Evolutionary conservation across 176 grass and related monocot species (phyloP).

Genomic region (Echinochloa phyllopogon): DNA sequence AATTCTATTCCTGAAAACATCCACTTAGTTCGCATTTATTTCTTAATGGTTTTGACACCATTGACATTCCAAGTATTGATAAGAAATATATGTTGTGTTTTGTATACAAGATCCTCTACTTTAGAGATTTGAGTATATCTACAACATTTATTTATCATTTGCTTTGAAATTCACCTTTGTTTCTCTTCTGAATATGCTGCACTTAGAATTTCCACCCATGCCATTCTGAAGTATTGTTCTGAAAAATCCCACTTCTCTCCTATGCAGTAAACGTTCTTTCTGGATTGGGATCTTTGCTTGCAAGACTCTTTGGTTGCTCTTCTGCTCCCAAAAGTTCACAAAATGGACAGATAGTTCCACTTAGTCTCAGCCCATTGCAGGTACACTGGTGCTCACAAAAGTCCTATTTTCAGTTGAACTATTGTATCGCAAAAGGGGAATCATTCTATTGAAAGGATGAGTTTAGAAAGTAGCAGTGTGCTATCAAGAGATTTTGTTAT

Average conservation of each 20-base stretch:
- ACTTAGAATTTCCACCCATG: neutral
- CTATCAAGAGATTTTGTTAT: neutral
- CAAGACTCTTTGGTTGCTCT: conserved; percentile 52
- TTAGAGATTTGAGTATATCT: neutral
- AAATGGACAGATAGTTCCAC: conserved; percentile 36
- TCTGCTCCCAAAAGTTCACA: conserved; percentile 40
- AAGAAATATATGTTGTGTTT: neutral
- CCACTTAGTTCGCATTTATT: neutral
- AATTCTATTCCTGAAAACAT: conserved; percentile 8
- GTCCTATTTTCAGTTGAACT: conserved; percentile 3
- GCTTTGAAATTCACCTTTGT: neutral
- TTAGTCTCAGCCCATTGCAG: conserved; percentile 66
- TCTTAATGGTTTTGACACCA: neutral
- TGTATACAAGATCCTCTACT: neutral
- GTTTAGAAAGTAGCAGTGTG: neutral
- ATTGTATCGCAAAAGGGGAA: neutral
- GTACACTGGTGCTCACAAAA: conserved; percentile 33
- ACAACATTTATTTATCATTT: neutral
- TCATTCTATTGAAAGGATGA: neutral
- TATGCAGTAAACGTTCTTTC: conserved; percentile 62
- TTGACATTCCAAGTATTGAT: neutral
- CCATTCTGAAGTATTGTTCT: conserved; percentile 10
- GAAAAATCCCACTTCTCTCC: conserved; percentile 4
- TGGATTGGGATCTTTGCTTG: conserved; percentile 52
- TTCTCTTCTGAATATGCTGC: neutral